Base-by-base conservation (phyloP, 345 rosid species). In the Abelmoschus esculentus region DNA sequence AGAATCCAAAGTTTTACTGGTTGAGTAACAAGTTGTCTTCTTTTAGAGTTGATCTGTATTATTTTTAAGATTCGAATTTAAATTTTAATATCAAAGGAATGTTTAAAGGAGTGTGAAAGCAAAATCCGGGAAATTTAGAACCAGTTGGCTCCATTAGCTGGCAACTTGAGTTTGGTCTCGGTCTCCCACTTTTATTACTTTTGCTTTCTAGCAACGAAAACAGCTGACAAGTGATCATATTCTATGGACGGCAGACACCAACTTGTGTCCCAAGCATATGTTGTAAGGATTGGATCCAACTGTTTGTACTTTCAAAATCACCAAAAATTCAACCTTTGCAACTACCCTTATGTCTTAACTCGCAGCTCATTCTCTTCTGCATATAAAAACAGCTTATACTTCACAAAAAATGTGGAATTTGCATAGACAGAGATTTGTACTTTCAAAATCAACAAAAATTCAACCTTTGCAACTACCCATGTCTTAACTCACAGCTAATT, bases 251-350 rank as follows among this genome's bases (percentile, higher is more conserved):
- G 71, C 60, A 67, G 40, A 54, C 1, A n/a, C 9, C 60, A 1
- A 52, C 46, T 46, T 52, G 71, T 52, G 7, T 19, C 15, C 28
- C 7, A 47, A 66, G 19, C 38, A 7, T 46, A 18, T 34, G 60
- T 28, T n/a, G 18, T 8, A 50, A 14, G 18, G 56, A 17, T 3
- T 4, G n/a, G 17, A 4, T 49, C 17, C 22, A 56, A 55, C 59
- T 55, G 31, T 22, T 19, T 26, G 69, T 70, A 62, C 29, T 52
- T 53, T 74, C 70, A 55, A 61, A 72, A 72, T 46, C 52, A 36
- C 42, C 42, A 36, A 36, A 36, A 36, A n/a, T 31, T 34, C 44
- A 50, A 52, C 6, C n/a, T 66, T 66, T 66, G 69, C 56, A 46
- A 66, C 69, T 28, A 14, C 34, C 34, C 13, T 57, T 11, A 56